Base-by-base conservation (phyloP, 495 filamentous ascomycete genomes). In the Aspergillus cristatus region DNA sequence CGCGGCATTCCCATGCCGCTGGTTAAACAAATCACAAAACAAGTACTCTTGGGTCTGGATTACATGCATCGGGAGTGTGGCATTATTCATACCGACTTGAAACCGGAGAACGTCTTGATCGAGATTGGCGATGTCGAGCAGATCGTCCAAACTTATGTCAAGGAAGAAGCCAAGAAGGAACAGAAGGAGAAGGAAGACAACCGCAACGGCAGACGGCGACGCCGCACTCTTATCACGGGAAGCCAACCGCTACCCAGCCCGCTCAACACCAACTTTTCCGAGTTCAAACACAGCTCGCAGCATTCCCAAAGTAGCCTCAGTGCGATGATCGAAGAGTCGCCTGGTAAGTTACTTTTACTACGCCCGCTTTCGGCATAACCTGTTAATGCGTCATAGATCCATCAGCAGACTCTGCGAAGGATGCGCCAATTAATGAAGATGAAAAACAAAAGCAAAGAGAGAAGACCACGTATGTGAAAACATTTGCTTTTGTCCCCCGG, bases 81-180 rank as follows among this genome's bases (percentile, higher is more conserved):
- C 43, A 98, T 98, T 60, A 97, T 98, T 47, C 91, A 98, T 62
- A 98, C 91, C 5, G 91, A 98, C 61, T 63, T 98, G 45, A 98
- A 98, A 58, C 91, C 91, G 28, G 91, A 98, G 53, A 98, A 98
- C 57, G 91, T 98, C 18, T 67, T 98, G 51, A 97, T 99, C 57
- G 91, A 99, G 70, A 96, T 99, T 52, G 91, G 93, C 32, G 91
- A 99, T 48, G 91, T 99, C 28, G 93, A 99, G 67, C 74, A 82
- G 60, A 97, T 96, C 38, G 91, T 98, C 28, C 85, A 94, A 66
- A 83, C 85, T 15, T 89, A 94, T 48, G 93, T 98, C 14, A 86
- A 94, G 65, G 86, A 79, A 38, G 84, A 91, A 43, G 57, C 67
- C 3, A 75, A 75, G 46, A 74, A 75, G 46, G 65, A 71, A 13